Conservation (phyloP, 2,329 filamentous ascomycete genomes). For the Paraphoma sp. region DNA sequence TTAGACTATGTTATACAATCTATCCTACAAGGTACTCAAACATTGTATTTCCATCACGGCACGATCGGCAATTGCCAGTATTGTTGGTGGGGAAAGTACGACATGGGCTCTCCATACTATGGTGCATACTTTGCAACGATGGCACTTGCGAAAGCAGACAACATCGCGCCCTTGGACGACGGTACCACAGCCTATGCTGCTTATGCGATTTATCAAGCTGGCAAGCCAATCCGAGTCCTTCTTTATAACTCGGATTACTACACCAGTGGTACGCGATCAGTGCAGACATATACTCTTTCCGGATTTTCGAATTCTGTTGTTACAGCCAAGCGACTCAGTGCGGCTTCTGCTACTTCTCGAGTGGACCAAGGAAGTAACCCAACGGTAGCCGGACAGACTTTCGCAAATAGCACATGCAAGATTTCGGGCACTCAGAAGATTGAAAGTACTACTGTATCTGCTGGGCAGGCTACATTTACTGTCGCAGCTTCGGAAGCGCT, state of each 20-base stretch:
- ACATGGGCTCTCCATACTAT: neutral
- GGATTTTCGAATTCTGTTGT: neutral
- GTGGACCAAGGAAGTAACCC: neutral
- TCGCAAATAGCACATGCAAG: neutral
- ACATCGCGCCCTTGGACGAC: neutral
- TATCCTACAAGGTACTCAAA: neutral
- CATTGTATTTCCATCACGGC: neutral
- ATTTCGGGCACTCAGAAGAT: neutral
- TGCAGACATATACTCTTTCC: neutral
- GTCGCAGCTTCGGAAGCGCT: neutral
- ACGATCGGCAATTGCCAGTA: neutral
- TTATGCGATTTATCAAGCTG: neutral
- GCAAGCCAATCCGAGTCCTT: neutral
- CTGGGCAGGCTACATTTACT: neutral
- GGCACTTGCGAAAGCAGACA: neutral
- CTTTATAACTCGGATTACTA: neutral
- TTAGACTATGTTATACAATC: neutral
- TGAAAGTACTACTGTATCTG: neutral
- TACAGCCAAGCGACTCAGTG: neutral
- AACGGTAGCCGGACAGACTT: neutral
- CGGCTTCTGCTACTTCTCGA: neutral
- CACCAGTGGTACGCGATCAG: neutral
- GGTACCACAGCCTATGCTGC: neutral
- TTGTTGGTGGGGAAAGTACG: neutral
- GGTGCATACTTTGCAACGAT: neutral